A percentile compares a stretch with the other conserved stretches of the same genome.
Conservation (phyloP, 2,329 filamentous ascomycete genomes). For the Alternaria hordeiaustralica region DNA sequence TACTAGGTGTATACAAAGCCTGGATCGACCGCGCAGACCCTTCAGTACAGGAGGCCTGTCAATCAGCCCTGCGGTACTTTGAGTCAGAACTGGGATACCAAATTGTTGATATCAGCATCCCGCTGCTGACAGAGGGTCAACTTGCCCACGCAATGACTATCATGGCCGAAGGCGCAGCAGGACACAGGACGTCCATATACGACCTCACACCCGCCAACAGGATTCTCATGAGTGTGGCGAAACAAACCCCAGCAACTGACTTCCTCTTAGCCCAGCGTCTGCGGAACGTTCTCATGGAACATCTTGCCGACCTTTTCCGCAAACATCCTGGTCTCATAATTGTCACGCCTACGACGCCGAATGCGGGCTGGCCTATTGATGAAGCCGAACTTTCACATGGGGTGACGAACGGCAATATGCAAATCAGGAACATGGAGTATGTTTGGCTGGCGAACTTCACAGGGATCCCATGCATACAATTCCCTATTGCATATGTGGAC, state of each 20-base stretch:
- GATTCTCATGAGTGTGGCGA: conserved; percentile 70
- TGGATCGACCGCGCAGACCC: conserved; percentile 76
- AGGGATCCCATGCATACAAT: conserved; percentile 76
- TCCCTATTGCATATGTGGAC: conserved; percentile 75
- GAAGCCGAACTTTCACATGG: conserved; percentile 68
- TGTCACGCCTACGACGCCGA: conserved; percentile 77
- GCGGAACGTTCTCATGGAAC: conserved; percentile 77
- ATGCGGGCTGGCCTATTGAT: conserved; percentile 76
- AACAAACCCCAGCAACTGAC: conserved; percentile 71
- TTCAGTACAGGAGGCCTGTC: conserved; percentile 66
- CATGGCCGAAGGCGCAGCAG: conserved; percentile 70
- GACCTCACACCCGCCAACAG: conserved; percentile 71
- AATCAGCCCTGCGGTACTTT: conserved; percentile 66
- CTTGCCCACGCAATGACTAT: conserved; percentile 79
- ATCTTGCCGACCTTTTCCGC: conserved; percentile 74
- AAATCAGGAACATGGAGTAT: conserved; percentile 82
- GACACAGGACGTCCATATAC: conserved; percentile 57
- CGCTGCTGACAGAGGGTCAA: conserved; percentile 73
- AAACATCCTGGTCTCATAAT: conserved; percentile 77
- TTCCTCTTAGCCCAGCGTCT: conserved; percentile 76
- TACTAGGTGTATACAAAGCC: conserved; percentile 72
- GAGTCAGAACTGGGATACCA: conserved; percentile 60
- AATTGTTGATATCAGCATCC: conserved; percentile 68
- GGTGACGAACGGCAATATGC: conserved; percentile 73
- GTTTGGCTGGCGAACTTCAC: conserved; percentile 84